Base-by-base conservation (phyloP, 1,139 yeast species). In the Yamadazyma atlantica region DNA sequence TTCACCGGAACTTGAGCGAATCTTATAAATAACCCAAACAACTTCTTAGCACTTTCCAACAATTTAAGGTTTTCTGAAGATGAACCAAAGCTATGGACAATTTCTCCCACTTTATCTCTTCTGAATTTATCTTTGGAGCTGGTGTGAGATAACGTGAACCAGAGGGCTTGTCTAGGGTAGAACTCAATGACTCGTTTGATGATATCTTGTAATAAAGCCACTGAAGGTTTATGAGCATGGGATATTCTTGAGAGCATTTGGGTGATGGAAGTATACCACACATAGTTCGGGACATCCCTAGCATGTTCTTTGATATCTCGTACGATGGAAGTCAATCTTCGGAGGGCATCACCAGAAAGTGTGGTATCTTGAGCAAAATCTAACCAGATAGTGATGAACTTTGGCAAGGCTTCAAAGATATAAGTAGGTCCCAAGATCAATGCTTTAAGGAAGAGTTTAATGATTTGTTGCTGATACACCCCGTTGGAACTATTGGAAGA, bases 301-400 rank as follows among this genome's bases (percentile, higher is more conserved):
- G 71, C 55, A 17, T 76, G 69, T 12, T 66, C 66, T 23, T 68
- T 66, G 18, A 87, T 69, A 37, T 82, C 82, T 15, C 72, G 67
- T 2, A 81, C 69, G 13, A 83, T 76, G 27, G 64, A 64, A 1
- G 64, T 60, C 29, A 77, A 58, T 36, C 68, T 69, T 33, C 70
- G 64, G 38, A 65, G 51, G 42, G 73, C 53, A 45, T 61, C 62
- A 52, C 67, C 54, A 2, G 55, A 44, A 15, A 50, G 50, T 18
- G 50, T 47, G 4, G 52, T 44, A 24, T 44, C 48, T 35, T 63
- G 78, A 2, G 90, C 85, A 57, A 83, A 86, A 52, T 92, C 97
- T 14, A 94, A 67, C 98, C 98, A 94, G 14, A 89, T 74, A 0
- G 97, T 90, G 5, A 92, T 74, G 18, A 89, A 76, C 54, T 89